Evolutionary conservation across 495 filamentous ascomycete species (phyloP).

Genomic region (Tetracladium setigerum): DNA sequence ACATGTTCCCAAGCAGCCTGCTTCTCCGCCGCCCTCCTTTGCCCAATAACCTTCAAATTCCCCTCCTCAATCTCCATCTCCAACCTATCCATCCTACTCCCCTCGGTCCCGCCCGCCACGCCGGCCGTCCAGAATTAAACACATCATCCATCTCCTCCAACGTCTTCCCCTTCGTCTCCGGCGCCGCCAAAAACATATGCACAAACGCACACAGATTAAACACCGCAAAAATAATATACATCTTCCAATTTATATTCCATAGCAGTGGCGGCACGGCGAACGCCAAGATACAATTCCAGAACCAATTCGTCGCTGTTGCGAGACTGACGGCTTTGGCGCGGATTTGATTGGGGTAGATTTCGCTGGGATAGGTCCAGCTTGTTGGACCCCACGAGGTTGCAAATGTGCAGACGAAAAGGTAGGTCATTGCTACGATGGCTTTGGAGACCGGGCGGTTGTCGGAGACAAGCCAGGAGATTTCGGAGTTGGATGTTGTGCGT

Average conservation of each 20-base stretch:
- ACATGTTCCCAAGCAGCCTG: too few relatives aligned
- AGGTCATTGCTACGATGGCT: conserved; percentile 55
- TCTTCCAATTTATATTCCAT: conserved; percentile 41
- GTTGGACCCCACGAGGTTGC: conserved; percentile 53
- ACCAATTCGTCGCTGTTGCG: conserved; percentile 60
- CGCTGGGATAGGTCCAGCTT: conserved; percentile 58
- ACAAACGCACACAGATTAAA: conserved; percentile 48
- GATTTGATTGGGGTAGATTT: conserved; percentile 59
- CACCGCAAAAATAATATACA: conserved; percentile 37
- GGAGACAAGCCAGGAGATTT: conserved; percentile 50
- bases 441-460: conserved; percentile 40
- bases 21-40: too few relatives aligned
- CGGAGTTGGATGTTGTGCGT: conserved; percentile 28
- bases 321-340: conserved; percentile 60
- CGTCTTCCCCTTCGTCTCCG: conserved; percentile 28
- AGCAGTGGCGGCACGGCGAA: conserved; percentile 46
- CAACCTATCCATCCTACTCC: conserved; percentile 38
- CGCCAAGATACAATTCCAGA: conserved; percentile 51
- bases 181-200: conserved; percentile 52
- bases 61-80: conserved; percentile 43
- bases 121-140: conserved; percentile 38
- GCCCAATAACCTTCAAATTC: conserved; percentile 14
- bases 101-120: conserved; percentile 38
- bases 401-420: conserved; percentile 58
- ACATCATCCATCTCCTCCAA: conserved; percentile 35